These are phyloP conservation scores for Gastrolobium villosum DNA, from an alignment of 306 rosid species.

Conservation along the genomic window DNA sequence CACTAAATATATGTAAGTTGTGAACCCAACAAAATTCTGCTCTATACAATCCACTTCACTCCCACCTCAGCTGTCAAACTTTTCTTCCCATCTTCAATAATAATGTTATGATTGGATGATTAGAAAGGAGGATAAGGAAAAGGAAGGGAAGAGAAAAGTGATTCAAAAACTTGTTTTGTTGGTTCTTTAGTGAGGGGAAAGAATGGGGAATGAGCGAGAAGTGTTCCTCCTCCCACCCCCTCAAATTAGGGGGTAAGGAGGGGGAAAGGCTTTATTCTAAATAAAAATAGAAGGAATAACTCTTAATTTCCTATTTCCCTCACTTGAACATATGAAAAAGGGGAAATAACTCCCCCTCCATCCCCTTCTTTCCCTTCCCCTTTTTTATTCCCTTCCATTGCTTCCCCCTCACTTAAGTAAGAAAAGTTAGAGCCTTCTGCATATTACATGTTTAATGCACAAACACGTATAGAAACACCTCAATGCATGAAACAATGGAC, in stretches of 20 bases:
- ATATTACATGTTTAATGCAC: background rate
- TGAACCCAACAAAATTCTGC: background rate
- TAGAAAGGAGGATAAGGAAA: background rate
- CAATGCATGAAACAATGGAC: conserved; percentile 3
- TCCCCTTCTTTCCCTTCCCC: background rate
- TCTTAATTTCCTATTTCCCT: background rate
- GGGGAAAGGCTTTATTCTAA: background rate
- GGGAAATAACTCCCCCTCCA: background rate
- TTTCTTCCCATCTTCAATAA: background rate
- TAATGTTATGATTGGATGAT: background rate
- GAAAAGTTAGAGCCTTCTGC: background rate
- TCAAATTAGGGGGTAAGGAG: background rate
- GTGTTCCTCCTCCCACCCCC: background rate
- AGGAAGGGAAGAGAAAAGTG: background rate
- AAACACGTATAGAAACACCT: background rate
- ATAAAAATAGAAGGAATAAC: background rate
- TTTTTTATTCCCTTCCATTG: no score
- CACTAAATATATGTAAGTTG: background rate
- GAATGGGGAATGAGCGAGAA: background rate
- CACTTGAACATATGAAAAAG: background rate
- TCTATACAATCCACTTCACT: conserved; percentile 10
- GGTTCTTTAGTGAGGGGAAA: background rate
- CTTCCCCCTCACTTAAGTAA: background rate
- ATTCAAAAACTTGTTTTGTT: background rate
- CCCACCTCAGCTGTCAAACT: conserved; percentile 13